Conservation (phyloP, 164 flowering plant species). For the Aristolochia californica region DNA sequence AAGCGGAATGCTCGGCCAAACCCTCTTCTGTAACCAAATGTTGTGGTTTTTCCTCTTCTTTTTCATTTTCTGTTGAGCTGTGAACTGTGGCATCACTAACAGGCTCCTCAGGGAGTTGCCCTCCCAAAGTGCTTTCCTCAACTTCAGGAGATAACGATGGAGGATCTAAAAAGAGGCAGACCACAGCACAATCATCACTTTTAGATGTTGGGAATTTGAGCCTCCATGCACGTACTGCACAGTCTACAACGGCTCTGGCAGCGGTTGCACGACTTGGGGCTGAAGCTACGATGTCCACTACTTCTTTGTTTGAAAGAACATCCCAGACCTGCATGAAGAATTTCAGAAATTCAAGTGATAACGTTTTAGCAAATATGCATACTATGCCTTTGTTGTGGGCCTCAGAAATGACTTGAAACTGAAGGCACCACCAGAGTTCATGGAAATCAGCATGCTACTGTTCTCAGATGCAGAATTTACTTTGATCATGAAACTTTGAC, state of each 20-base stretch:
- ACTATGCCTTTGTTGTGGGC: no score
- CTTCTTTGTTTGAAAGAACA: slow-evolving; percentile 75
- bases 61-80: no score
- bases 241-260: slow-evolving; percentile 72
- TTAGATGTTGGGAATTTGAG: slow-evolving; percentile 74
- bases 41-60: no score
- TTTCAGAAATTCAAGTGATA: neutral
- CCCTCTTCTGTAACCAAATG: no score
- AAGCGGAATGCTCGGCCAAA: neutral
- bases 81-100: no score
- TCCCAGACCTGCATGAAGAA: slow-evolving; percentile 56
- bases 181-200: slow-evolving; percentile 71
- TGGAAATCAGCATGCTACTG: no score
- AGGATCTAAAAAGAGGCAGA: slow-evolving; percentile 55
- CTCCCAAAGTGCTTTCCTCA: slow-evolving; percentile 2
- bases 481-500: no score
- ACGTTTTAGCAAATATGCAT: no score
- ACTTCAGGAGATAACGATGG: slow-evolving; percentile 3
- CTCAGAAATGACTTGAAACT: no score
- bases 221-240: slow-evolving; percentile 72
- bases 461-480: no score
- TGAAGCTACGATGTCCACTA: slow-evolving; percentile 61
- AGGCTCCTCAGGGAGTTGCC: no score
- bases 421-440: no score
- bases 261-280: slow-evolving; percentile 65